Conservation (phyloP, 2,329 filamentous ascomycete genomes). For the Ophiostoma pallidulum region DNA sequence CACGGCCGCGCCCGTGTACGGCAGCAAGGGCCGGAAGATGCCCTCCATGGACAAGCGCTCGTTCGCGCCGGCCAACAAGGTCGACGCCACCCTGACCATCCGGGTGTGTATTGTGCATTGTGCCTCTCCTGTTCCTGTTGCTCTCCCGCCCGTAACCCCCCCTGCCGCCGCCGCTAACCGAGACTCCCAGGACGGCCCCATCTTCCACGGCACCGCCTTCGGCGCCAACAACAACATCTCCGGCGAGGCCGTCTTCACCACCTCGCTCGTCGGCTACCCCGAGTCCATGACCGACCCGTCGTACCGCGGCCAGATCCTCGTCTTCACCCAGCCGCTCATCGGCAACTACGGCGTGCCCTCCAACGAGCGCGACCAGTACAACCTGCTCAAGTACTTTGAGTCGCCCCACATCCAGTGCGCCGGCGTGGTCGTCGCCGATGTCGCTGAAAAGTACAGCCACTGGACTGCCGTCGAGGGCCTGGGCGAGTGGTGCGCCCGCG, state of each 20-base stretch:
- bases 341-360: constrained; percentile 98
- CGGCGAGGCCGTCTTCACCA: constrained; percentile 97
- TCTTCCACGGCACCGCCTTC: constrained; percentile 94
- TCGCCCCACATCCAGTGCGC: constrained; percentile 95
- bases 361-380: constrained; percentile 71
- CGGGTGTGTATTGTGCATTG: constrained; percentile 54
- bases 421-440: constrained; percentile 91
- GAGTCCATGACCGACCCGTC: constrained; percentile 88
- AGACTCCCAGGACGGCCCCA: constrained; percentile 68
- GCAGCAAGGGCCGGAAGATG: constrained; percentile 61
- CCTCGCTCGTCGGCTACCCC: constrained; percentile 93
- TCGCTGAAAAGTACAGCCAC: constrained; percentile 88
- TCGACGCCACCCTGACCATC: constrained; percentile 89
- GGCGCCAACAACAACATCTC: constrained; percentile 95
- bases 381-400: constrained; percentile 95
- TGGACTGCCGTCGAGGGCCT: constrained; percentile 97
- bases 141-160: neutral
- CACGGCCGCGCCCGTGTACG: constrained; percentile 43
- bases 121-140: too few species aligned
- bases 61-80: constrained; percentile 53
- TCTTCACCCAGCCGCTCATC: constrained; percentile 96
- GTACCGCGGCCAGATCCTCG: constrained; percentile 88
- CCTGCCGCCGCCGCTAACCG: neutral
- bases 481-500: constrained; percentile 87
- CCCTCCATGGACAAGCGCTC: constrained; percentile 47